phyloP scores from a whole-genome alignment of 1,139 yeast genomes.

The Blastobotrys illinoisensis region DNA sequence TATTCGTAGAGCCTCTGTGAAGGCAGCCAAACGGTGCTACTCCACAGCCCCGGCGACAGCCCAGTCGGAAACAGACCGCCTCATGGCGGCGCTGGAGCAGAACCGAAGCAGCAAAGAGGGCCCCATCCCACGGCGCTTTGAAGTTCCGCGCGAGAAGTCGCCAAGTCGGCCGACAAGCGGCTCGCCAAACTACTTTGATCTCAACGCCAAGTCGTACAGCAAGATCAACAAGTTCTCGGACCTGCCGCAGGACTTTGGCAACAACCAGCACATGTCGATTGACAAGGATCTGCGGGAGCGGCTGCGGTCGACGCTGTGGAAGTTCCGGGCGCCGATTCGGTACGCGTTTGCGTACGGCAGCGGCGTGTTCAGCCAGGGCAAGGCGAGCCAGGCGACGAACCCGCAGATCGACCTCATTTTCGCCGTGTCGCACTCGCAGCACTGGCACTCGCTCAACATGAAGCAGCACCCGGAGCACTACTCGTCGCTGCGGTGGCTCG shows the following conservation, averaged over 20 bases:
- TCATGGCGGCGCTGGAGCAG: not conserved
- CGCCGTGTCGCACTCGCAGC: conserved; percentile 65
- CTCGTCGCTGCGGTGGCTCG: conserved; percentile 57
- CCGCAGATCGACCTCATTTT: conserved; percentile 87
- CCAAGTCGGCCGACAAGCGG: not conserved
- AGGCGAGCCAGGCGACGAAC: conserved; percentile 22
- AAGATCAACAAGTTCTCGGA: conserved; percentile 39
- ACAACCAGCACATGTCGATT: conserved; percentile 52
- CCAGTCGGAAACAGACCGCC: not conserved
- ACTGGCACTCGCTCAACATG: conserved; percentile 73
- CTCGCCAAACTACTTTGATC: conserved; percentile 19
- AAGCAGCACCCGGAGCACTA: conserved; percentile 67
- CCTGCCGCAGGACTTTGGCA: conserved; percentile 50
- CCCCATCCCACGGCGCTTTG: not conserved
- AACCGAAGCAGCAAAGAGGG: not conserved
- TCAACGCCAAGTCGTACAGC: conserved; percentile 21
- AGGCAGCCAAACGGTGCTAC: not conserved
- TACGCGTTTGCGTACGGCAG: conserved; percentile 93
- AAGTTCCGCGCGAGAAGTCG: not conserved
- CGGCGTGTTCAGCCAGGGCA: conserved; percentile 83
- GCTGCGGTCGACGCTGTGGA: conserved; percentile 46
- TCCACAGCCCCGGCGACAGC: not conserved
- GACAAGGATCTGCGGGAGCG: conserved; percentile 43
- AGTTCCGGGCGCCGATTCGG: conserved; percentile 63
- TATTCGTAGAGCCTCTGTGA: not conserved